Base-by-base conservation (phyloP, 306 rosid species). In the Prunus armeniaca region DNA sequence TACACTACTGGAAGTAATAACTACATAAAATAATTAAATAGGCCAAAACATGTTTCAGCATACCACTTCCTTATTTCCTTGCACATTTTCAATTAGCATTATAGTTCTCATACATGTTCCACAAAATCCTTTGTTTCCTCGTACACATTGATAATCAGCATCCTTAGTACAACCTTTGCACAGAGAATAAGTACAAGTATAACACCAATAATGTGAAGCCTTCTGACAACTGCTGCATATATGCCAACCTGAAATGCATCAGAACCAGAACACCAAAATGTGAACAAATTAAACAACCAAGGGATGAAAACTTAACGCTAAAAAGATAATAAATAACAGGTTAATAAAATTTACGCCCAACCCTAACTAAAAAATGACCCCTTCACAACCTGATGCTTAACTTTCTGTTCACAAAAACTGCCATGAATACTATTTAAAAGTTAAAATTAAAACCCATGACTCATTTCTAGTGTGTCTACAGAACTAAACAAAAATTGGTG, bases 161-260 rank as follows among this genome's bases (percentile, higher is more conserved):
- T 78, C 86, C 71, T 86, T 86, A 65, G 75, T 84, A 67, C 99
- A 96, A 55, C 94, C 88, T 78, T 93, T 96, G 88, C 99, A 96
- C 87, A 88, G 71, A 60, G 99, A 93, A 90, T 76, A 91, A 0
- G 99, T 87, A 76, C 99, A 96, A 28, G 97, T 96, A 77, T 91
- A 96, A 88, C 99, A 96, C 99, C 90, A 82, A 80, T 87, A 91
- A 87, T 92, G 89, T 34, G 99, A 77, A 49, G 93, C 93, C 82
- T 87, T 93, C 83, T 73, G 89, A 76, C 99, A 96, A 71, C 49
- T 67, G 84, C 89, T 96, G 25, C 99, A 96, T 79, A 96, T 87
- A 86, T 96, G 99, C 99, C 99, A 96, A 79, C 99, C 99, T 96
- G 97, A 75, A 72, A 73, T 56, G 68, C 80, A 61, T 22, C 76